These are phyloP conservation scores for Geum urbanum DNA, from an alignment of 306 rosid species.

Conservation along the genomic window DNA sequence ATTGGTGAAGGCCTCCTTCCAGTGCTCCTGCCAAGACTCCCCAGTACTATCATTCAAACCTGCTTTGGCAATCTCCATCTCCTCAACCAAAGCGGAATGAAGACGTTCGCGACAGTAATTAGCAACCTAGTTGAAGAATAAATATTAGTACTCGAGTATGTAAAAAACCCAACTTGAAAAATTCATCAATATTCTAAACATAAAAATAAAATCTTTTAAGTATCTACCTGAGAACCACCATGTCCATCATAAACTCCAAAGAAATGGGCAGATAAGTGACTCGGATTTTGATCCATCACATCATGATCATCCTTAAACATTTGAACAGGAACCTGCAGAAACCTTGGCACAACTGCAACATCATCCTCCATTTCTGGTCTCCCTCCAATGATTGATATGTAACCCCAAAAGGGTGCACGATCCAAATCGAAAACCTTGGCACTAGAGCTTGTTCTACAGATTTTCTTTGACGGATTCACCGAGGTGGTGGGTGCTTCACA, in stretches of 20 bases:
- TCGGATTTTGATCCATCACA: slow-evolving; percentile 21
- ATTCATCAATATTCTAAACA: not conserved
- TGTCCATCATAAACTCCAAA: slow-evolving; percentile 85
- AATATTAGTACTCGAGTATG: not conserved
- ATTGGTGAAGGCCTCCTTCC: slow-evolving; percentile 57
- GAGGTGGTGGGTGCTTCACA: slow-evolving; percentile 42
- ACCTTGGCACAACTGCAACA: slow-evolving; percentile 47
- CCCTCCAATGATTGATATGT: slow-evolving; percentile 55
- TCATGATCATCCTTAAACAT: slow-evolving; percentile 40
- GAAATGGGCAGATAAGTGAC: slow-evolving; percentile 47
- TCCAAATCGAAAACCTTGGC: slow-evolving; percentile 31
- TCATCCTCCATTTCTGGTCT: slow-evolving; percentile 88
- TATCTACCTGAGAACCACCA: slow-evolving; percentile 67
- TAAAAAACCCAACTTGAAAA: slow-evolving; percentile 18
- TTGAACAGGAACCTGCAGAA: slow-evolving; percentile 45
- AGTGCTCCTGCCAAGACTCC: slow-evolving; percentile 42
- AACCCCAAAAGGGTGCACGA: slow-evolving; percentile 58
- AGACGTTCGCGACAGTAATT: slow-evolving; percentile 64
- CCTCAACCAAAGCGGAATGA: slow-evolving; percentile 61
- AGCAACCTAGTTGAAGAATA: slow-evolving; percentile 54
- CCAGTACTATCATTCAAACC: slow-evolving; percentile 24
- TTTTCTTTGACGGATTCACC: slow-evolving; percentile 36
- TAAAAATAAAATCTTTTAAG: not conserved
- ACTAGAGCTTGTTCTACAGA: slow-evolving; percentile 28
- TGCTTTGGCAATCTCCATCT: slow-evolving; percentile 40